A percentile compares a stretch with the other conserved stretches of the same genome.
Conservation (phyloP, 768 basidiomycete genomes). For the Crassisporium funariophilum region DNA sequence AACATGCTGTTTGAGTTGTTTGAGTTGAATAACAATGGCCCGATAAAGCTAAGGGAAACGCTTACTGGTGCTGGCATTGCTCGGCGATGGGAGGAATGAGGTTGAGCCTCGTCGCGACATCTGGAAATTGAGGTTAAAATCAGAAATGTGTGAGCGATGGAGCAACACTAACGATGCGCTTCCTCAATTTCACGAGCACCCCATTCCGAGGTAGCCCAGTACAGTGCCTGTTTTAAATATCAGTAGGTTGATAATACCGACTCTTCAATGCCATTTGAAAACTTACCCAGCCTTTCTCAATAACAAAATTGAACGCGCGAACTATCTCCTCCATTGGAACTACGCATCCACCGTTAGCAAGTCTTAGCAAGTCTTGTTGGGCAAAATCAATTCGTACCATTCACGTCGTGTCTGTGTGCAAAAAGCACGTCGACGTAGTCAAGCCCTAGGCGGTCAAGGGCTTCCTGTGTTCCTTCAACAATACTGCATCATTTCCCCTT, state of each 20-base stretch:
- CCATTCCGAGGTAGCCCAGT: slow-evolving; percentile 82
- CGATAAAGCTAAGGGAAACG: background rate
- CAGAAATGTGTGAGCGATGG: background rate
- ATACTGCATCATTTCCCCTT: slow-evolving; percentile 38
- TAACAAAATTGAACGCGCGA: slow-evolving; percentile 74
- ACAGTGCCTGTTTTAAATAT: slow-evolving; percentile 44
- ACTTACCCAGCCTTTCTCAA: slow-evolving; percentile 64
- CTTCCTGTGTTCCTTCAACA: slow-evolving; percentile 68
- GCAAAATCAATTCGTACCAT: slow-evolving; percentile 35
- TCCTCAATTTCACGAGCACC: slow-evolving; percentile 68
- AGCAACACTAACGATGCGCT: slow-evolving; percentile 49
- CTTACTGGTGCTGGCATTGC: slow-evolving; percentile 71
- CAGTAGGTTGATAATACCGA: background rate
- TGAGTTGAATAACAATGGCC: too few relatives aligned
- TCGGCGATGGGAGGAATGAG: slow-evolving; percentile 73
- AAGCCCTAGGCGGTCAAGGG: slow-evolving; percentile 62
- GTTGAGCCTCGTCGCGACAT: slow-evolving; percentile 65
- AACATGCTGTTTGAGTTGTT: slow-evolving; percentile 77
- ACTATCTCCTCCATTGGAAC: slow-evolving; percentile 75
- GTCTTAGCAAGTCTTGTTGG: background rate
- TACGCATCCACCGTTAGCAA: slow-evolving; percentile 12
- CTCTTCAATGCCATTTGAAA: slow-evolving; percentile 16
- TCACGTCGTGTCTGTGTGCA: slow-evolving; percentile 64
- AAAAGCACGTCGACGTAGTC: slow-evolving; percentile 73
- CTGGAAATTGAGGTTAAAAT: slow-evolving; percentile 31